These are phyloP conservation scores for Flaveria robusta DNA, from an alignment of 129 eudicot species.

Conservation along the genomic window DNA sequence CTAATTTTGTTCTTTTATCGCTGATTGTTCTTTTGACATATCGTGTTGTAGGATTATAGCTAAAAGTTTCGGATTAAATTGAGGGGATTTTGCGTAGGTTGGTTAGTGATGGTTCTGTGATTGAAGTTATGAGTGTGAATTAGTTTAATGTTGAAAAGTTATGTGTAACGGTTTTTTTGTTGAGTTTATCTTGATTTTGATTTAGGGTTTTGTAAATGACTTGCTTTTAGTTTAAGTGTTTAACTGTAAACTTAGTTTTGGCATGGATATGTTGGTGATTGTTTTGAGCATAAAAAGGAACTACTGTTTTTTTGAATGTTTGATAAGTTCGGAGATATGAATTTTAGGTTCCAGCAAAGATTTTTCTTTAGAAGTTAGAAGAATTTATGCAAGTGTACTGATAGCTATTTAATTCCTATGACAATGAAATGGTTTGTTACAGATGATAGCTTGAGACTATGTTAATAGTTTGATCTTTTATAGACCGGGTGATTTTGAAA, in stretches of 20 bases:
- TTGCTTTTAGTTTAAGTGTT: neutral
- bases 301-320: neutral
- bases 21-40: conserved; percentile 2
- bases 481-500: too few relatives aligned
- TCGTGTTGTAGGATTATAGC: conserved; percentile 28
- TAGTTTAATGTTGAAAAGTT: neutral
- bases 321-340: neutral
- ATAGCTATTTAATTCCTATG: neutral
- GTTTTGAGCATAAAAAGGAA: neutral
- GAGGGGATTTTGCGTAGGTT: neutral
- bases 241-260: neutral
- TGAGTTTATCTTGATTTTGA: neutral
- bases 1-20: neutral
- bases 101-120: neutral
- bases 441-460: too few relatives aligned
- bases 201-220: conserved; percentile 19
- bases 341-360: neutral
- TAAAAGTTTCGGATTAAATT: neutral
- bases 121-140: neutral
- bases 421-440: neutral
- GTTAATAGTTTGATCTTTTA: too few relatives aligned
- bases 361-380: neutral
- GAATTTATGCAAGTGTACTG: neutral
- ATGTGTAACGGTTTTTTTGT: neutral
- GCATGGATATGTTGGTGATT: neutral